Base-by-base conservation (phyloP, 306 rosid genomes). In the barrel medic (Medicago truncatula) region DNA sequence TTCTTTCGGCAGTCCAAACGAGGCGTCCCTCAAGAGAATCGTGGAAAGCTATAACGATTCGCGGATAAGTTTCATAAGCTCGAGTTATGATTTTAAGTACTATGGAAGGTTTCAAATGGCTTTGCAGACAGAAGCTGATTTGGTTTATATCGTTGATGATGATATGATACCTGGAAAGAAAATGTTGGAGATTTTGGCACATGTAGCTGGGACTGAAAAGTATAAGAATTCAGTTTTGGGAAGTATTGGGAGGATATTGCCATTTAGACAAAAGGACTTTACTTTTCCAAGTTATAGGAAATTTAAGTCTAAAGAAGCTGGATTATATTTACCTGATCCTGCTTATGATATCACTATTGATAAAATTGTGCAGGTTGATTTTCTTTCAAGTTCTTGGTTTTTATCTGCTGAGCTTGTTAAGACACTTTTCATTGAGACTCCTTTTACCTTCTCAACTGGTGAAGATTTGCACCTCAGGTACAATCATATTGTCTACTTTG, bases 391-490 rank as follows among this genome's bases (percentile, higher is more conserved):
- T 80, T 95, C 97, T 23, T 95, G 99, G 99, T 92, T 95, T 83
- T 84, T 95, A 25, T 88, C 96, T 14, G 89, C 96, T 16, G 92
- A 92, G 70, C 93, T 85, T 68, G 88, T 95, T 14, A 89, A 89
- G 78, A 89, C 97, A 0, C 92, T 95, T 23, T 95, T 95, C 80
- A 85, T 78, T 54, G 97, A 95, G 81, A 85, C 96, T 0, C 99
- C 99, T 64, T 89, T 87, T 77, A 95, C 97, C 77, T 95, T 95
- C 82, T 89, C 96, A 17, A 95, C 99, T 1, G 98, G 99, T 9
- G 99, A 95, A 90, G 99, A 95, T 85, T 91, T 95, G 12, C 99
- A 95, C 79, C 90, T 92, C 31, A 95, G 99, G 99, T 95, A 80
- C 8, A 43, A 4, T 16, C 25, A 53, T 41, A 3, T 64, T 38